Evolutionary conservation across 2,329 filamentous ascomycete genomes (phyloP), one percentile per base, ranked within the genome.

Genomic region (Bimuria novae-zelandiae): DNA sequence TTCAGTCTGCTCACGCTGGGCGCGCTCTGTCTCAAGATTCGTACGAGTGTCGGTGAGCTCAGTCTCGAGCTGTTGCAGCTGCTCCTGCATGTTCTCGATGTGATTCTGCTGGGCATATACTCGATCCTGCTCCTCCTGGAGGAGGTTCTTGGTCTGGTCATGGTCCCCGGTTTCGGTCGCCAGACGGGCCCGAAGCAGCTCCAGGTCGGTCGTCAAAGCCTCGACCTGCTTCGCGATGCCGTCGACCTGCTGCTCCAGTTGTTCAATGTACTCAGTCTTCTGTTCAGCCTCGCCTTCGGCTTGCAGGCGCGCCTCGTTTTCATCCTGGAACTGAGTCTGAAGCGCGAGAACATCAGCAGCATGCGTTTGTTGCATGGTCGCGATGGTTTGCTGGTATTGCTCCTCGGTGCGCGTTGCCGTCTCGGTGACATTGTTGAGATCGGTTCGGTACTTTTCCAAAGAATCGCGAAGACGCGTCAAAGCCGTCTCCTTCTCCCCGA

Each of bases 1-100:
- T 59, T 80, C 76, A 3, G 76, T 77, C 17, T 70, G 66, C 52
- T 79, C 75, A 25, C 75, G 76, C 60, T 80, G 76, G 5, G 55
- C 59, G 21, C 70, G 74, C 62, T 79, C 77, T n/a, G 69, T 62
- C 10, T 73, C 72, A 30, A 76, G 70, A 19, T 74, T 65, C 5
- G 61, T 55, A 17, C 71, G 74, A 21, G 76, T 66, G 6, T 72
- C 66, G 7, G 65, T 69, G 25, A 79, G 60, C 54, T 78, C 65
- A 10, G 65, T 57, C 35, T 75, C 65, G 8, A 79, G 70, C 10
- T 76, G 72, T 7, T 63, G 54, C 25, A 78, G 68, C n/a, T 67
- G 61, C 12, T 65, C 65, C 10, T 63, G 60, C 0, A 70, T 58
- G 33, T 69, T 65, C 43, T 71, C 65, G 33, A 72, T 66, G 8